Conservation (phyloP, 192 early-diverging fungal genomes). For the Coemansia sp. region DNA sequence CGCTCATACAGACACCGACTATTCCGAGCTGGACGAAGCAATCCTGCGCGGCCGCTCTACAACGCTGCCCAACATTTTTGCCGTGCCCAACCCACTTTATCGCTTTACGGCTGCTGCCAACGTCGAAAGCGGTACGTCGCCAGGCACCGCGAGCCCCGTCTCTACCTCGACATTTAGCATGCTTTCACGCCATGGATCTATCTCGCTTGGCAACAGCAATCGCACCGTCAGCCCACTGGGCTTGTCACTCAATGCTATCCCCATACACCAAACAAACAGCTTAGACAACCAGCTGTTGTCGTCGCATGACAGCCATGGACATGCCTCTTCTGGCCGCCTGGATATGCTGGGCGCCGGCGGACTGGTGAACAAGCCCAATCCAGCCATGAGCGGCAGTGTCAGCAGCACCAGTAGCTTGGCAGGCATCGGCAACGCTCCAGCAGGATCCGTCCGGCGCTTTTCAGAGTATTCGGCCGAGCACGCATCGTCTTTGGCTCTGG, state of each 20-base stretch:
- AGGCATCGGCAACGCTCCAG: slow-evolving; percentile 5
- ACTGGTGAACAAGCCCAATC: background rate
- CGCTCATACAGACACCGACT: slow-evolving; percentile 23
- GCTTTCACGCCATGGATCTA: slow-evolving; percentile 44
- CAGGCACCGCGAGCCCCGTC: slow-evolving; percentile 30
- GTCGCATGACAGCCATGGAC: slow-evolving; percentile 9
- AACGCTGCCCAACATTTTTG: slow-evolving; percentile 46
- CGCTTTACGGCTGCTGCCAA: slow-evolving; percentile 20
- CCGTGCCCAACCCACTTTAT: slow-evolving; percentile 26
- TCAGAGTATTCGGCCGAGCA: slow-evolving; percentile 31
- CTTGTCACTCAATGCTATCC: slow-evolving; percentile 28
- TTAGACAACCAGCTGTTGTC: slow-evolving; percentile 37
- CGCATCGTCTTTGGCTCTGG: slow-evolving; percentile 17
- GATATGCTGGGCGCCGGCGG: slow-evolving; percentile 7
- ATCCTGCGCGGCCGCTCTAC: slow-evolving; percentile 51
- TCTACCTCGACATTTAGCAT: slow-evolving; percentile 33
- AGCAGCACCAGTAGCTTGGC: slow-evolving; percentile 22
- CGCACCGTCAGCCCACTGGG: slow-evolving; percentile 46
- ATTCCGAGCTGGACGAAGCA: slow-evolving; percentile 48
- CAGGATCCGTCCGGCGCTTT: slow-evolving; percentile 20
- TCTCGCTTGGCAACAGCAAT: slow-evolving; percentile 37
- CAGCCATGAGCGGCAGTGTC: slow-evolving; percentile 20
- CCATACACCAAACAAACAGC: slow-evolving; percentile 43
- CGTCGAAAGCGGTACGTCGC: slow-evolving; percentile 9
- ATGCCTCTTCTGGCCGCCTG: slow-evolving; percentile 6